phyloP scores from a whole-genome alignment of 2,329 filamentous ascomycete genomes.

The Chalara sp. region DNA sequence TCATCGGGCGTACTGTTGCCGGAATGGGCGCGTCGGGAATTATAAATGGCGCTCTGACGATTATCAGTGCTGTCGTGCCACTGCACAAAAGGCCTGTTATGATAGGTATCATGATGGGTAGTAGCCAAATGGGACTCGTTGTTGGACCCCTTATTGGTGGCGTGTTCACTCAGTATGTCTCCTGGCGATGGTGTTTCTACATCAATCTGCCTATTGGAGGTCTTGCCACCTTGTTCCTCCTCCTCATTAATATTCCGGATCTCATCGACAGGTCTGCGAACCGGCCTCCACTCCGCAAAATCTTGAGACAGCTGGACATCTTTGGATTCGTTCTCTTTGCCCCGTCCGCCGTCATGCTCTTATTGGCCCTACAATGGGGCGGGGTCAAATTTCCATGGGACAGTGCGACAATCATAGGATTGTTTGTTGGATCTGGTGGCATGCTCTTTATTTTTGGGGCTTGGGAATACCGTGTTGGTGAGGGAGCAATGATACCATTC shows the following conservation, averaged over 20 bases:
- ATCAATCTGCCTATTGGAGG: constrained; percentile 35
- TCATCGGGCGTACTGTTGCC: constrained; percentile 46
- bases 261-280: constrained; percentile 1
- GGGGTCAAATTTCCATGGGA: constrained; percentile 26
- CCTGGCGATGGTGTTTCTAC: constrained; percentile 32
- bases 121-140: background rate
- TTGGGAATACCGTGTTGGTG: background rate
- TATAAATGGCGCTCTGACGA: constrained; percentile 44
- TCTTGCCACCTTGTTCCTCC: constrained; percentile 24
- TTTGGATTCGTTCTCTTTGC: constrained; percentile 28
- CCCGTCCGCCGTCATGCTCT: constrained; percentile 25
- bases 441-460: constrained; percentile 15
- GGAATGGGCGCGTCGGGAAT: constrained; percentile 45
- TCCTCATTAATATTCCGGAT: constrained; percentile 31
- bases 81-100: constrained; percentile 10
- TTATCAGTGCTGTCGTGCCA: constrained; percentile 33
- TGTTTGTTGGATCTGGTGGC: constrained; percentile 13
- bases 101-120: constrained; percentile 8
- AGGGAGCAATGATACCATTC: constrained; percentile 19
- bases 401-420: constrained; percentile 14
- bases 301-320: constrained; percentile 24
- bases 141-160: constrained; percentile 26
- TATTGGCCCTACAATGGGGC: constrained; percentile 29
- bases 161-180: too few relatives aligned
- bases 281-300: background rate